Conservation (phyloP, 148 eudicot species). For the Camellia sinensis region DNA sequence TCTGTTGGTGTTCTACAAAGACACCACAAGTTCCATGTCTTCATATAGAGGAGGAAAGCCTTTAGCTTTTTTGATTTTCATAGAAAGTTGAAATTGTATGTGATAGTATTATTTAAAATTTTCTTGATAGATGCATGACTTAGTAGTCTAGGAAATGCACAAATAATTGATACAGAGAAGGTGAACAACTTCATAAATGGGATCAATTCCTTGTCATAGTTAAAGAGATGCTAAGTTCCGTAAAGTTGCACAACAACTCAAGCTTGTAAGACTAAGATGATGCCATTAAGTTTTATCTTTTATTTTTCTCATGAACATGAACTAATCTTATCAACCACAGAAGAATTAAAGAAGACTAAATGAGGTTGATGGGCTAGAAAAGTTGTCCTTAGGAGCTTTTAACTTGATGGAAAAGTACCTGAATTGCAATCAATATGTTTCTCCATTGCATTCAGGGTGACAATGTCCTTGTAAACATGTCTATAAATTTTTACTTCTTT, state of each 20-base stretch:
- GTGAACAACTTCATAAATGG: constrained; percentile 1
- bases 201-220: background rate
- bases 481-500: constrained; percentile 45
- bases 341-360: background rate
- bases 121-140: constrained; percentile 6
- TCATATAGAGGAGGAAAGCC: background rate
- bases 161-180: background rate
- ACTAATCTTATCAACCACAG: background rate
- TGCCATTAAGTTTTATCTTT: background rate
- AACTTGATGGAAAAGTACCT: constrained; percentile 35
- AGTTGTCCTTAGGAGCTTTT: background rate
- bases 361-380: background rate
- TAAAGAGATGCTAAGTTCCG: background rate
- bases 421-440: constrained; percentile 52
- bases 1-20: background rate
- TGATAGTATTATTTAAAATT: background rate
- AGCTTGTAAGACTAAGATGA: constrained; percentile 4
- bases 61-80: background rate
- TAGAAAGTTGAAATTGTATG: background rate
- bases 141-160: background rate
- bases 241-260: background rate
- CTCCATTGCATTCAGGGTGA: constrained; percentile 44
- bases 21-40: background rate
- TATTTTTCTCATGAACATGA: background rate
- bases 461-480: constrained; percentile 66